Conservation (phyloP, 2,329 filamentous ascomycete genomes). For the Orbilia oligospora region DNA sequence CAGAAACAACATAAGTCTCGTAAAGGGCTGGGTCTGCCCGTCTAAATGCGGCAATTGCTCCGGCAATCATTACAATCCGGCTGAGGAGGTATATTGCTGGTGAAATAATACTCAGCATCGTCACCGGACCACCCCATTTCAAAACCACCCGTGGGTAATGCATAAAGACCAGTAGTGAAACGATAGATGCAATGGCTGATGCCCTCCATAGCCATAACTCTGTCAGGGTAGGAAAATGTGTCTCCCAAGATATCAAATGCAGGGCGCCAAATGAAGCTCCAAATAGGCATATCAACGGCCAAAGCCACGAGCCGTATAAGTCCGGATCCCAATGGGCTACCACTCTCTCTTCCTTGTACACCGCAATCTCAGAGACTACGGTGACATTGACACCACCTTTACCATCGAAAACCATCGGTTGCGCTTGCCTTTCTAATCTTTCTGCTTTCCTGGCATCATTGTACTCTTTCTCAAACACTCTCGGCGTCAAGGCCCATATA, state of each 20-base stretch:
- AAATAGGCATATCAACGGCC: constrained; percentile 63
- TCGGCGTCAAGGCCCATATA: constrained; percentile 65
- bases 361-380: constrained; percentile 65
- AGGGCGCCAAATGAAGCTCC: constrained; percentile 65
- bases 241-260: constrained; percentile 65
- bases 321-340: constrained; percentile 61
- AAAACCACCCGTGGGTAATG: constrained; percentile 63
- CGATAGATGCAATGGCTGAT: constrained; percentile 64
- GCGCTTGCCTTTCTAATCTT: constrained; percentile 65
- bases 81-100: constrained; percentile 63
- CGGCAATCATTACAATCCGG: constrained; percentile 62
- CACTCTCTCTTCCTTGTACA: constrained; percentile 64
- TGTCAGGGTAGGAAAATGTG: constrained; percentile 64
- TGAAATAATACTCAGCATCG: constrained; percentile 62
- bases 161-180: constrained; percentile 64
- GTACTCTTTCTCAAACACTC: constrained; percentile 65
- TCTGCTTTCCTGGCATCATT: constrained; percentile 65
- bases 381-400: constrained; percentile 66
- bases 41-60: constrained; percentile 63
- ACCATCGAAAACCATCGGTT: constrained; percentile 65
- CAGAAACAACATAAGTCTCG: constrained; percentile 60
- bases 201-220: constrained; percentile 65
- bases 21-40: constrained; percentile 35
- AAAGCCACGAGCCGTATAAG: constrained; percentile 62
- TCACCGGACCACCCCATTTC: constrained; percentile 63